Conservation (phyloP, 2,329 filamentous ascomycete genomes). For the Aaosphaeria pasadenensis region DNA sequence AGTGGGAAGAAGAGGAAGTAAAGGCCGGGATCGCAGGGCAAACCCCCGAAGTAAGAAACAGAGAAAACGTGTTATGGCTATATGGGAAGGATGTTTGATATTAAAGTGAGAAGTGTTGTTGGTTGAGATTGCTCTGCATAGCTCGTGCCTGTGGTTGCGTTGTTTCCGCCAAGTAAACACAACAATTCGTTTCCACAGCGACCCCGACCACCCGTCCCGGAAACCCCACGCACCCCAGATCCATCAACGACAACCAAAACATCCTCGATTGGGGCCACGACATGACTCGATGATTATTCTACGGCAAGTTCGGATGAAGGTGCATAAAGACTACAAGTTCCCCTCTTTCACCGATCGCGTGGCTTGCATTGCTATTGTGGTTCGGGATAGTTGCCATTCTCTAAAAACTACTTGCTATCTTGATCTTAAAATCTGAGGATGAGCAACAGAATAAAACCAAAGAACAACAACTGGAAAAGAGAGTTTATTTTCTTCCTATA, state of each 20-base stretch:
- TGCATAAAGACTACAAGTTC: no score
- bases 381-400: no score
- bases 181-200: neutral
- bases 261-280: no score
- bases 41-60: conserved; percentile 10
- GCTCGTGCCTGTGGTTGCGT: neutral
- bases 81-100: conserved; percentile 18
- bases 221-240: neutral
- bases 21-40: conserved; percentile 7
- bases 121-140: neutral
- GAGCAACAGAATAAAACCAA: no score
- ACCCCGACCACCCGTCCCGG: neutral
- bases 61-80: conserved; percentile 17
- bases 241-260: neutral
- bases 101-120: conserved; percentile 10
- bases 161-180: neutral
- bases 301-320: no score
- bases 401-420: no score
- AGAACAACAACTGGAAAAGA: no score
- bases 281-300: no score
- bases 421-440: no score
- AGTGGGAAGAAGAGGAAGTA: conserved; percentile 5
- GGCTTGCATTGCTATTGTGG: no score
- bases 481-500: no score
- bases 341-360: no score